These are phyloP conservation scores for Asterophora lycoperdoides DNA, from an alignment of 768 basidiomycete species.

Conservation along the genomic window DNA sequence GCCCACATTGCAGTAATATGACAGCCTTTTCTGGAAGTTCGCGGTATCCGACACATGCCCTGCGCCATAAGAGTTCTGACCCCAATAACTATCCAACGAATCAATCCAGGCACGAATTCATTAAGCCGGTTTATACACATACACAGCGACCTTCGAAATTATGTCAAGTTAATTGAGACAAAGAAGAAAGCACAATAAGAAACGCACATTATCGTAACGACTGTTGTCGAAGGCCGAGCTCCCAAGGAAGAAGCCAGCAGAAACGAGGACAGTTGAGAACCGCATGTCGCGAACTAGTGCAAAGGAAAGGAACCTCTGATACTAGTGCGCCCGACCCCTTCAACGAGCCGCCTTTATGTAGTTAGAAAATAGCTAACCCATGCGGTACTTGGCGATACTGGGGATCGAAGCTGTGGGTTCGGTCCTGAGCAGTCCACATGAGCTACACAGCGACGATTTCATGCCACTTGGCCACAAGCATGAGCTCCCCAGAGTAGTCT, in stretches of 20 bases:
- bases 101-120: background rate
- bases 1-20: slow-evolving; percentile 59
- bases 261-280: slow-evolving; percentile 8
- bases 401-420: too few species aligned
- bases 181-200: background rate
- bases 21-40: slow-evolving; percentile 57
- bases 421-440: too few species aligned
- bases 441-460: too few species aligned
- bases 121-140: slow-evolving; percentile 13
- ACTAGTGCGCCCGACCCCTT: too few species aligned
- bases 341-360: too few species aligned
- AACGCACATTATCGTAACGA: slow-evolving; percentile 58
- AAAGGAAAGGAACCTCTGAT: too few species aligned
- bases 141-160: slow-evolving; percentile 50
- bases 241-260: slow-evolving; percentile 7
- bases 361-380: too few species aligned
- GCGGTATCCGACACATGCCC: slow-evolving; percentile 40
- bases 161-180: background rate
- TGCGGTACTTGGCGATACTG: too few species aligned
- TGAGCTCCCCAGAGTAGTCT: too few species aligned
- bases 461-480: too few species aligned
- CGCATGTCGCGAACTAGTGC: slow-evolving; percentile 8
- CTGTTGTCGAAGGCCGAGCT: slow-evolving; percentile 47
- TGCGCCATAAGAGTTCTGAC: slow-evolving; percentile 73
- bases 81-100: slow-evolving; percentile 25